Base-by-base conservation (phyloP, 1,284 basidiomycete species). In the Austroboletus novae-zelandiae region DNA sequence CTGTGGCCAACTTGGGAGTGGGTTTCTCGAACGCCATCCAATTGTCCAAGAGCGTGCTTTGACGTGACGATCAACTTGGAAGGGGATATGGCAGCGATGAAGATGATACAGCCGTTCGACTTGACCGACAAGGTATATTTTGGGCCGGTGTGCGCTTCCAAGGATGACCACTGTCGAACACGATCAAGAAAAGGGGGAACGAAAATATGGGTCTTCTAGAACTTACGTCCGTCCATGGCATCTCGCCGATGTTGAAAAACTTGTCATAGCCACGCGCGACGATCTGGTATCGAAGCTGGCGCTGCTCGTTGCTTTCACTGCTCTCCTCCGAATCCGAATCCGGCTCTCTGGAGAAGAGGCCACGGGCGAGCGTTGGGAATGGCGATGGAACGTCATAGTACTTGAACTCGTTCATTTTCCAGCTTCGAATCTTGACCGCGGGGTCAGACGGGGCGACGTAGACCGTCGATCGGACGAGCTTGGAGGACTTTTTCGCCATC, bases 191-290 rank as follows among this genome's bases (percentile, higher is more conserved):
- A 20, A 7, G 9, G 14, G 11, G 2, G 20, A 42, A 35, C 6
- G 15, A 29, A 23, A 15, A 30, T 20, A 2, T 23, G 20, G n/a
- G 18, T 30, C 40, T 4, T 15, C 4, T 20, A 10, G 7, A 10
- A 73, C 88, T 64, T 62, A 96, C 95, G 49, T 84, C 85, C 0
- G 89, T 95, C 94, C 95, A 99, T 1, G 89, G 86, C 25, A 98
- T 91, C 67, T 99, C 96, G 27, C 86, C 90, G 31, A 97, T 91
- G 67, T 98, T 99, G 78, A 99, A 99, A 72, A 99, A 99, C 72
- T 99, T 99, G 77, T 99, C 97, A 64, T 99, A 99, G 0, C 96
- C 96, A 99, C 20, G 20, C 20, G 20, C 20, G 20, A 23, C 20
- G 20, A 23, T 96, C 44, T 91, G 73, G 62, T 90, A 78, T 34